Evolutionary conservation across 1,284 basidiomycete species (phyloP).

Genomic region (Leccinum subrobustum): DNA sequence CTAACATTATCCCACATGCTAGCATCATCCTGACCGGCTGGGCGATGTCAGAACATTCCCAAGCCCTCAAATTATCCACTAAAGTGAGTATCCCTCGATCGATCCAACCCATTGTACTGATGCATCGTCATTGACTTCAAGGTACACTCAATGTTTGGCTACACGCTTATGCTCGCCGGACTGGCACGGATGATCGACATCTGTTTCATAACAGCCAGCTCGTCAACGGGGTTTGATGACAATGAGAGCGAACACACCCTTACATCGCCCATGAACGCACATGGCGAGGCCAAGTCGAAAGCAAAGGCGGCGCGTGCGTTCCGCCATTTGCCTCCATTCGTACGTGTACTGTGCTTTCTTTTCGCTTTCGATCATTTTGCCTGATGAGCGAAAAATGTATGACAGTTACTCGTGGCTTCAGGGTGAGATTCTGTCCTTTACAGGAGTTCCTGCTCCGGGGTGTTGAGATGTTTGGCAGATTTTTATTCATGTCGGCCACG

Average conservation of each 20-base stretch:
- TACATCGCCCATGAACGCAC: constrained; percentile 29
- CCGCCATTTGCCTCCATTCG: constrained; percentile 84
- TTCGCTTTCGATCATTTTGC: background rate
- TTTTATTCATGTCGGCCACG: constrained; percentile 89
- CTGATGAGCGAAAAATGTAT: background rate
- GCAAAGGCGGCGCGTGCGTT: constrained; percentile 58
- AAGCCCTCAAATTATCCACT: constrained; percentile 82
- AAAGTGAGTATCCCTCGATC: constrained; percentile 45
- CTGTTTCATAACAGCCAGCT: constrained; percentile 64
- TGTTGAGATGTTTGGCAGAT: constrained; percentile 31
- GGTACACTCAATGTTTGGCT: constrained; percentile 85
- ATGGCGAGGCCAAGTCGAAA: constrained; percentile 23
- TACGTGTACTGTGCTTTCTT: constrained; percentile 41
- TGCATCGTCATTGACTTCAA: constrained; percentile 27
- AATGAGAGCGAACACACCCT: constrained; percentile 65
- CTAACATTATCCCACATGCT: background rate
- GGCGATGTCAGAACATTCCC: constrained; percentile 92
- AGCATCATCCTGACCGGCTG: constrained; percentile 90
- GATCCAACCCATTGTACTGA: constrained; percentile 5
- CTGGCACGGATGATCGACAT: constrained; percentile 83
- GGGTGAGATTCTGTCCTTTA: constrained; percentile 40
- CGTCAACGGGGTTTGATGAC: constrained; percentile 37
- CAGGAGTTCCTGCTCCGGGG: background rate
- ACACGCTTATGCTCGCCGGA: constrained; percentile 86
- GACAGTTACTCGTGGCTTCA: constrained; percentile 64